Evolutionary conservation across 495 filamentous ascomycete species (phyloP), one percentile per base, ranked within the genome.

Genomic region (Neurospora tetraspora): DNA sequence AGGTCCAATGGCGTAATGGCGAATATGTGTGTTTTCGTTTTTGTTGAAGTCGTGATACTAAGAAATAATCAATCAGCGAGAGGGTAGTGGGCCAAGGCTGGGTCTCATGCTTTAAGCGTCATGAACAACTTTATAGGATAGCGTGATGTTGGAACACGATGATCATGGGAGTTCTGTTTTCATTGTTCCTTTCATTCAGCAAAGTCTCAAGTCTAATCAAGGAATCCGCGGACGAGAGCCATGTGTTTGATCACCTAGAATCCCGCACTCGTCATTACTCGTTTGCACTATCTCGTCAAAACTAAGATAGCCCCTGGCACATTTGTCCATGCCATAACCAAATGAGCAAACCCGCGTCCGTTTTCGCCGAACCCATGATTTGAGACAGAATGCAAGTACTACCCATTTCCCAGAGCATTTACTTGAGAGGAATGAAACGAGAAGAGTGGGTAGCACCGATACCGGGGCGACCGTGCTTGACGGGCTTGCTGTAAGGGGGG

Each of bases 391-490:
- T 81, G 80, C 80, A 83, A 77, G 72, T 78, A 82, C 79, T 77
- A 75, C 77, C 80, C 76, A 72, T 70, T 75, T 75, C 76, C 81
- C 78, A 75, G 69, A 77, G 65, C 81, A 81, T 88, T 91, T 97
- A 97, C 89, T 97, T 98, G 81, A 98, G 90, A 85, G 94, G 94
- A 90, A 98, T 98, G 90, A 98, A 98, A 90, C 96, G 93, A 84
- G 96, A 98, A 89, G 94, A 98, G 91, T 99, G 96, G 77, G 96
- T 99, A 80, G 96, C 96, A 94, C 96, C 96, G 85, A 99, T 99
- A 97, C 96, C 96, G 80, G 96, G 96, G 86, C 96, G 88, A 90
- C 96, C 96, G 91, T 99, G 96, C 93, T 98, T 99, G 89, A 99
- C 96, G 78, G 96, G 96, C 87, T 96, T 96, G 91, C 94, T 97